phyloP scores from a whole-genome alignment of 768 basidiomycete species.

The Tulasnella sp. region DNA sequence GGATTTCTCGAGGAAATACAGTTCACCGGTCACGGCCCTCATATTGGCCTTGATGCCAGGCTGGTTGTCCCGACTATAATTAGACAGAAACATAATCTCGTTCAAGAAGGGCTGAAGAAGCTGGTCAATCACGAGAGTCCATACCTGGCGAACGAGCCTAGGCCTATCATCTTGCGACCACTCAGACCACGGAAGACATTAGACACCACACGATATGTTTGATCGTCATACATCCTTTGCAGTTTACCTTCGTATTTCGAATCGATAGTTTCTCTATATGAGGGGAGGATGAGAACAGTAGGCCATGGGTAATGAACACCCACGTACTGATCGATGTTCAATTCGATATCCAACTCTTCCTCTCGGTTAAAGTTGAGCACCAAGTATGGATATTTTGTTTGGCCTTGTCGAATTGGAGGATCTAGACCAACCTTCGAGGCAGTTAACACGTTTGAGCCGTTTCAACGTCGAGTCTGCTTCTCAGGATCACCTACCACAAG shows the following conservation, averaged over 20 bases:
- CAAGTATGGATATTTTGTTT: conserved; percentile 94
- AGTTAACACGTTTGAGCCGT: not conserved
- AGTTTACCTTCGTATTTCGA: conserved; percentile 69
- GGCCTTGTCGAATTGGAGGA: conserved; percentile 94
- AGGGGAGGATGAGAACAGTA: not conserved
- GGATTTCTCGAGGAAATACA: conserved; percentile 97
- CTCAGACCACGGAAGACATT: conserved; percentile 88
- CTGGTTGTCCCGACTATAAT: conserved; percentile 72
- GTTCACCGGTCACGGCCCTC: conserved; percentile 93
- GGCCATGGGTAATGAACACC: conserved; percentile 15
- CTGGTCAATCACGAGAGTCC: not conserved
- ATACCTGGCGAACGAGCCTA: conserved; percentile 17
- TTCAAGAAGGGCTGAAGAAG: not conserved
- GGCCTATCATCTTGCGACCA: conserved; percentile 85
- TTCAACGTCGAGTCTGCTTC: not conserved
- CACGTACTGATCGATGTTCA: conserved; percentile 86
- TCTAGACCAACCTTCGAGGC: conserved; percentile 72
- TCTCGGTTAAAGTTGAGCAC: conserved; percentile 98
- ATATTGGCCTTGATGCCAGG: conserved; percentile 97
- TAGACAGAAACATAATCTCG: not conserved
- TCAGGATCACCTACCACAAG: conserved; percentile 69
- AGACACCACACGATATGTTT: conserved; percentile 92
- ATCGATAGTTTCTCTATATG: conserved; percentile 62
- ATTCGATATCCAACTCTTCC: conserved; percentile 92
- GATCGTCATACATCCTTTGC: conserved; percentile 91